Base-by-base conservation (phyloP, 805 yeast genomes). In the Priceomyces fermenticarens region DNA sequence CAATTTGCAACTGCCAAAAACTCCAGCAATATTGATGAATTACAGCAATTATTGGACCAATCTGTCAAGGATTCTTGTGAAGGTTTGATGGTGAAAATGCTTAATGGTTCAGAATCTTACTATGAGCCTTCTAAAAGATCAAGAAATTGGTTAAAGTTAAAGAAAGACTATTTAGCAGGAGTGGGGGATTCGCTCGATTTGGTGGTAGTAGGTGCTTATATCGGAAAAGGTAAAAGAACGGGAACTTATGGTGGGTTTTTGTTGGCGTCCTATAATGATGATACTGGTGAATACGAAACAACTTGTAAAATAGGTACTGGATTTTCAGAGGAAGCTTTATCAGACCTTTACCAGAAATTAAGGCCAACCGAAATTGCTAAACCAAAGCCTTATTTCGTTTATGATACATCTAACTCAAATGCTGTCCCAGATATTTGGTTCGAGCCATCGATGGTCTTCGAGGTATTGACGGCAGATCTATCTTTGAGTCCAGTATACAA, bases 281-380 rank as follows among this genome's bases (percentile, higher is more conserved):
- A 91, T 43, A 78, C 88, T 0, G 98, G 95, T 15, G 97, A 90
- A 54, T 88, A 78, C 58, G 98, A 93, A 62, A 86, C 97, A 0
- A 84, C 95, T 32, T 93, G 99, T 67, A 93, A 93, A 60, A 90
- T 95, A 41, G 99, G 99, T 36, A 93, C 99, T 0, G 99, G 99
- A 0, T 93, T 93, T 57, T 79, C 89, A 31, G 99, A 93, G 49
- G 97, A 68, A 48, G 76, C 81, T 54, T 71, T 93, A 42, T 79
- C 78, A 28, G 64, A 63, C 20, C 60, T 93, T 26, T 72, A 82
- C 52, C 76, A 73, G 17, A 70, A 70, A 36, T 71, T 93, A 43
- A 78, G 82, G 32, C 83, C 87, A 2, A 80, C 88, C 0, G 93
- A 81, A 39, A 75, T 80, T 10, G 55, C 65, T 0, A 66, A 59